Conservation (phyloP, 2,329 filamentous ascomycete species). For the Calonectria hawksworthii region DNA sequence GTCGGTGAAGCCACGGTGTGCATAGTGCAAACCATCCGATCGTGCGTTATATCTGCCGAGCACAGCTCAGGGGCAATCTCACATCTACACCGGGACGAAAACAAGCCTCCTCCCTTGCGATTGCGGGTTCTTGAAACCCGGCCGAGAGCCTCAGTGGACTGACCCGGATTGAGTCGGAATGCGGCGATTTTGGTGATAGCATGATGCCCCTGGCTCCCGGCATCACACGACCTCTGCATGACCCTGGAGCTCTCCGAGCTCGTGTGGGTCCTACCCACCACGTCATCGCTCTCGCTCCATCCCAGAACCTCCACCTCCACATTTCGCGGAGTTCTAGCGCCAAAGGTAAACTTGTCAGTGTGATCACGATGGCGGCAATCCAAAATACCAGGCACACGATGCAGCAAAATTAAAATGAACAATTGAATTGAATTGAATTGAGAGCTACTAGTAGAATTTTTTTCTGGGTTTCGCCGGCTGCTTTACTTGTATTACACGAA, state of each 20-base stretch:
- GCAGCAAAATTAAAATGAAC: conserved; percentile 10
- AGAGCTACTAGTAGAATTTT: conserved; percentile 45
- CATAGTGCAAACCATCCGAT: conserved; percentile 10
- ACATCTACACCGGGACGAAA: conserved; percentile 19
- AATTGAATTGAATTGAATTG: conserved; percentile 43
- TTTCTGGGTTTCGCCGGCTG: conserved; percentile 46
- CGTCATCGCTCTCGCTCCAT: conserved; percentile 34
- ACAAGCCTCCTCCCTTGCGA: not conserved
- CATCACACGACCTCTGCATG: conserved; percentile 41
- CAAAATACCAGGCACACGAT: not conserved
- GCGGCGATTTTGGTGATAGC: conserved; percentile 25
- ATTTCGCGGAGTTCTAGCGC: conserved; percentile 33
- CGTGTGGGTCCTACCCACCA: conserved; percentile 44
- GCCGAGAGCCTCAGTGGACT: conserved; percentile 20
- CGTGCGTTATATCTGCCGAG: conserved; percentile 24
- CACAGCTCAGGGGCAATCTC: not conserved
- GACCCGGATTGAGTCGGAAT: conserved; percentile 28
- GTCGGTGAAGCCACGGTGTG: conserved; percentile 29
- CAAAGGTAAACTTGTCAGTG: conserved; percentile 15
- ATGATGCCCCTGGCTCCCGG: conserved; percentile 36
- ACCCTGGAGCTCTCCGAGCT: conserved; percentile 46
- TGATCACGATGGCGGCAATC: not conserved
- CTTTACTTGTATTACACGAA: conserved; percentile 43
- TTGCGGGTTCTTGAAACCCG: conserved; percentile 10
- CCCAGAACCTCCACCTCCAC: conserved; percentile 42